Evolutionary conservation across 2,329 filamentous ascomycete genomes (phyloP), one percentile per base, ranked within the genome.

Genomic region (Colletotrichum tanaceti): DNA sequence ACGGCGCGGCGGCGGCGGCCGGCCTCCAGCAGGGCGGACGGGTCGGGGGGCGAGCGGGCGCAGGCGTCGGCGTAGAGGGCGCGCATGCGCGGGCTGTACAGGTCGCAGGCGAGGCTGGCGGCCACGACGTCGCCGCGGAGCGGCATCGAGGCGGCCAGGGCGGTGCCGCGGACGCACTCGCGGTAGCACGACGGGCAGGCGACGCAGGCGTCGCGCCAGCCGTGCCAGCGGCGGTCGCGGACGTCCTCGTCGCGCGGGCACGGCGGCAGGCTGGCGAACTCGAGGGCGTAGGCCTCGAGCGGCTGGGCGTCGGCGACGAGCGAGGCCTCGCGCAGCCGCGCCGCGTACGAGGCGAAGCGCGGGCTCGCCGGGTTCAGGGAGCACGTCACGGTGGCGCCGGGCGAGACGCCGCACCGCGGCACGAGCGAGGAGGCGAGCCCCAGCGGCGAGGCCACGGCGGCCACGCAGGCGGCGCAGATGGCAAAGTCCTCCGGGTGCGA

Each of bases 31-130:
- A 82, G 70, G 1, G 65, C 70, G 18, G 63, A 32, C 1, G 70
- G 58, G 5, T 75, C 69, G 0, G 75, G 72, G 41, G 75, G 71
- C 0, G 58, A 70, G 4, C 72, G 61, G 6, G 50, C 46, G 53
- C 78, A 78, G 2, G 78, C 77, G 28, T 76, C 71, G 1, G 62
- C 65, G 69, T 79, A 81, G 0, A 79, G 57, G 0, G 67, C 55
- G 7, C 80, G 77, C 75, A 82, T 81, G 13, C 78, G 78, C 28
- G 74, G 72, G 5, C 77, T 79, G 65, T 79, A 81, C 50, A 80
- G 69, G 53, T 81, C 78, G 70, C 80, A 81, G 73, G 81, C 77
- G 3, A 71, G 68, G 60, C 66, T 65, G 1, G 58, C 59, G 14
- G 73, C 52, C 0, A 74, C 68, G 2, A 65, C 41, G 2, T 65